Conservation (phyloP, 345 rosid species). For the Dipteronia dyeriana region DNA sequence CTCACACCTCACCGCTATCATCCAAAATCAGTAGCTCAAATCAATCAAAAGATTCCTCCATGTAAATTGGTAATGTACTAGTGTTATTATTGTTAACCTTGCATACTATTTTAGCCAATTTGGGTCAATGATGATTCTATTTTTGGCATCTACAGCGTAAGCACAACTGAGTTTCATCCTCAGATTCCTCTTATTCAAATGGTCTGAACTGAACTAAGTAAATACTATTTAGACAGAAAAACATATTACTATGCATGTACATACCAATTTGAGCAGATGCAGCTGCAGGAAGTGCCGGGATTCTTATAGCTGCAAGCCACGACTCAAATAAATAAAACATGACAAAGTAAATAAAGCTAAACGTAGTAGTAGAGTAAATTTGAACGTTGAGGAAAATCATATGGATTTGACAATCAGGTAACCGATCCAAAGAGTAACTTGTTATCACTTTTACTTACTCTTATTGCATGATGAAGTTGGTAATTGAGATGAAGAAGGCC, state of each 20-base stretch:
- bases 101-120: not conserved
- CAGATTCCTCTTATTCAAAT: not conserved
- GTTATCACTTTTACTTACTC: slow-evolving; percentile 39
- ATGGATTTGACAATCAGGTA: not conserved
- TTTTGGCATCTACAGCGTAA: not conserved
- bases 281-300: slow-evolving; percentile 95
- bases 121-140: not conserved
- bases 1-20: too few species aligned
- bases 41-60: too few species aligned
- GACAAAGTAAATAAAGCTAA: not conserved
- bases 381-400: not conserved
- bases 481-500: slow-evolving; percentile 67
- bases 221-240: not conserved
- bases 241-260: slow-evolving; percentile 16
- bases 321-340: not conserved
- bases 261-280: slow-evolving; percentile 76
- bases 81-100: too few species aligned
- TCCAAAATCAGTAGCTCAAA: too few species aligned
- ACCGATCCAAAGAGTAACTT: not conserved
- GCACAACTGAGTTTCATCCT: not conserved
- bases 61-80: too few species aligned
- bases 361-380: not conserved
- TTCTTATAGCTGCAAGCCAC: slow-evolving; percentile 60
- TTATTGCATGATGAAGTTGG: slow-evolving; percentile 76
- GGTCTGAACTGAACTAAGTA: not conserved